Base-by-base conservation (phyloP, 768 basidiomycete genomes). In the Suillus subaureus region DNA sequence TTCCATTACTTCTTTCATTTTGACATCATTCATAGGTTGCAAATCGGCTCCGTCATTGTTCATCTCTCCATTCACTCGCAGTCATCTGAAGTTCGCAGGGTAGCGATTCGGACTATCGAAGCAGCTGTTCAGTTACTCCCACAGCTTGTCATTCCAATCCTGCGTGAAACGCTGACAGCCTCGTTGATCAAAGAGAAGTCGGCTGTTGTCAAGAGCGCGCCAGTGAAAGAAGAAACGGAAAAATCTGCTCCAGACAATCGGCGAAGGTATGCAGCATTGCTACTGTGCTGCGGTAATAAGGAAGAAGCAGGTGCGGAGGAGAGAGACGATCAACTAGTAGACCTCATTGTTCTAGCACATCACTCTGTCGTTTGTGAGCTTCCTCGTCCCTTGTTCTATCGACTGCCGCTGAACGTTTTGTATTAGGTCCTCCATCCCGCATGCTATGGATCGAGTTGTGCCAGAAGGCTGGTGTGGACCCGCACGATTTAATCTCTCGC, bases 361-460 rank as follows among this genome's bases (percentile, higher is more conserved):
- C 94, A 96, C 77, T 82, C 85, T 8, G 77, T 79, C 51, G 80
- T 87, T 57, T 81, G 91, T 92, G 61, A 68, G 89, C 82, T 62
- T 21, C 49, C 33, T 56, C 26, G 37, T 55, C 3, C 21, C 4
- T 11, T 65, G 9, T 43, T 52, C 6, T 43, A 21, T 64, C 35
- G 18, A 39, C 33, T 62, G 26, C n/a, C 26, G 31, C 40, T 39
- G 16, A 28, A 52, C 37, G 16, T 43, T 15, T 2, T 64, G 26
- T 11, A 42, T 12, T 40, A 77, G 76, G 73, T 39, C 63, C 47
- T 5, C 61, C 69, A 2, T 67, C 69, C 13, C 66, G 67, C 11
- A 61, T 61, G 42, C 15, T 77, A 1, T 97, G 95, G 95, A 91
- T 96, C 65, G 92, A 94, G 63, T 68, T 93, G 6, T 92, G 91